Base-by-base conservation (phyloP, 345 rosid genomes). In the Dovyalis caffra region DNA sequence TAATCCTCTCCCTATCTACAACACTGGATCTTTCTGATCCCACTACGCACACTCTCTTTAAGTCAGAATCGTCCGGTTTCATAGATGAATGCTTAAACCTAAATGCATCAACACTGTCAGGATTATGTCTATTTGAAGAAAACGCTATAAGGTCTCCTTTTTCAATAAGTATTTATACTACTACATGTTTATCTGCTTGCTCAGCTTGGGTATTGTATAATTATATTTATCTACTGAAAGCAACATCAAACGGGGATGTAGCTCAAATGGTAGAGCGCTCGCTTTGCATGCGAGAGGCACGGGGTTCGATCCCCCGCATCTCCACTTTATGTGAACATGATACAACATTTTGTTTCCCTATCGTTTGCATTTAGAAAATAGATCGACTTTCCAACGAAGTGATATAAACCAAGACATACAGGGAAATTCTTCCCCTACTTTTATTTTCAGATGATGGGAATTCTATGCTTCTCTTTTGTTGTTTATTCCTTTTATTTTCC, bases 121-220 rank as follows among this genome's bases (percentile, higher is more conserved):
- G 92, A 72, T 89, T 81, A 73, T 95, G 97, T 64, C 87, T 83
- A 63, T 91, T 95, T 0, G 97, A 95, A 6, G 99, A 95, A 80
- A 95, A 95, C 1, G 97, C 99, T 21, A 95, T 95, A n/a, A 95
- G 88, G 73, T 95, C 94, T 1, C 92, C 94, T 1, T 68, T 77
- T n/a, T n/a, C n/a, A n/a, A n/a, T n/a, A n/a, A n/a, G n/a, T n/a
- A n/a, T n/a, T n/a, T n/a, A n/a, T n/a, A n/a, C n/a, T n/a, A n/a
- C n/a, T n/a, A n/a, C n/a, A n/a, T n/a, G n/a, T n/a, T n/a, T n/a
- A n/a, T n/a, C n/a, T n/a, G n/a, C n/a, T n/a, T n/a, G n/a, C n/a
- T 73, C 2, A 60, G 25, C 5, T 68, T 81, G n/a, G n/a, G n/a
- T 64, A 88, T 76, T 29, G 76, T 90, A 16, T 74, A 86, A 56